Percentiles rank a stretch among this genome's conserved stretches.
phyloP scores from a whole-genome alignment of 73 alveolate genomes.

The Halteria grandinella region DNA sequence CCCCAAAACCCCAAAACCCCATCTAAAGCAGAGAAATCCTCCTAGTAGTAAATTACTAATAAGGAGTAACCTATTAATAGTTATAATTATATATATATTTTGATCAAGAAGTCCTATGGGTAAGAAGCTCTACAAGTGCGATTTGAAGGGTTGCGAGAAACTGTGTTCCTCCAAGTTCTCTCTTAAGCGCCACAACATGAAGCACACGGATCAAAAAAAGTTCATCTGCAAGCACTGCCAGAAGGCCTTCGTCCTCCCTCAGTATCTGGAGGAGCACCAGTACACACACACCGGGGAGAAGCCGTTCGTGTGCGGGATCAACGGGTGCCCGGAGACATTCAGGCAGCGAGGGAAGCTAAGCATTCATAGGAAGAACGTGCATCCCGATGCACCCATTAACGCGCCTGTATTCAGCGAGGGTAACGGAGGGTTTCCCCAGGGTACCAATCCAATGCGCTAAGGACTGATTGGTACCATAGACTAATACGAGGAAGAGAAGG shows the following conservation, averaged over 20 bases:
- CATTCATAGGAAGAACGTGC: conserved; percentile 30
- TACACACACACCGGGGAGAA: conserved; percentile 38
- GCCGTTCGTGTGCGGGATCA: conserved; percentile 26
- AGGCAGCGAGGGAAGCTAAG: conserved; percentile 40
- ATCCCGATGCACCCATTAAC: conserved; percentile 16
- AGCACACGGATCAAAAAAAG: conserved; percentile 2
- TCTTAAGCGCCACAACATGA: conserved; percentile 24
- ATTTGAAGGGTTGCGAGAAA: conserved; percentile 24
- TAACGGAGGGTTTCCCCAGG: too few relatives aligned
- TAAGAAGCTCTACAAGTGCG: conserved; percentile 27
- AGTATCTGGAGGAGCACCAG: conserved; percentile 42
- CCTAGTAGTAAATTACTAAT: too few relatives aligned
- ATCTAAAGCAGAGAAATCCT: too few relatives aligned
- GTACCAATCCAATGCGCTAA: too few relatives aligned
- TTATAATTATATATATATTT: too few relatives aligned
- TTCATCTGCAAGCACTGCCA: conserved; percentile 3
- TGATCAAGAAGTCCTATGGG: too few relatives aligned
- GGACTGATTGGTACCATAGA: too few relatives aligned
- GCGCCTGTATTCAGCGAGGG: too few relatives aligned
- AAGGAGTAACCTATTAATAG: too few relatives aligned
- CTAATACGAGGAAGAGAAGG: too few relatives aligned
- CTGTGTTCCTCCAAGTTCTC: conserved; percentile 28
- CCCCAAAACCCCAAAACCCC: too few relatives aligned
- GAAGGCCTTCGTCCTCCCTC: conserved; percentile 9
- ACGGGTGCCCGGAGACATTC: conserved; percentile 27